Conservation (phyloP, 768 basidiomycete species). For the Termitomyces sp. region DNA sequence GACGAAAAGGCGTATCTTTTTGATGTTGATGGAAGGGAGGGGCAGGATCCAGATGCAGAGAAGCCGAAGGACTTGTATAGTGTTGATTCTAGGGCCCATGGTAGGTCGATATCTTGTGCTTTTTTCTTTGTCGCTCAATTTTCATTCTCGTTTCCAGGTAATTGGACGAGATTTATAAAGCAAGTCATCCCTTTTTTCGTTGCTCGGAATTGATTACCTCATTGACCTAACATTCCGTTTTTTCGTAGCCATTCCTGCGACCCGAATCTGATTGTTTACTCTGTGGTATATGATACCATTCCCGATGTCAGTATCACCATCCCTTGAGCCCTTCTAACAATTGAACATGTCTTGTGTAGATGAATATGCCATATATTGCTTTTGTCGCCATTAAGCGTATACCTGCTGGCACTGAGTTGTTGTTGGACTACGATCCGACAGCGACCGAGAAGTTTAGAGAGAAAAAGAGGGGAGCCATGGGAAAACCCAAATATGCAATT, state of each 20-base stretch:
- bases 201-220: not conserved
- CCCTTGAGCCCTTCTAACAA: not conserved
- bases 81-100: conserved; percentile 51
- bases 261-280: conserved; percentile 55
- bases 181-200: conserved; percentile 25
- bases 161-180: conserved; percentile 79
- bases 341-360: conserved; percentile 18
- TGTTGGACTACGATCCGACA: conserved; percentile 62
- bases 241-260: conserved; percentile 65
- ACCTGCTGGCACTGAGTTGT: conserved; percentile 50
- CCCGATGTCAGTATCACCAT: conserved; percentile 38
- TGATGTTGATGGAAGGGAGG: conserved; percentile 59
- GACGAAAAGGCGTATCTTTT: conserved; percentile 49
- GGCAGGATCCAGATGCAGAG: conserved; percentile 27
- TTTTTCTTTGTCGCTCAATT: not conserved
- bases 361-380: conserved; percentile 59
- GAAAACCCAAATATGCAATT: conserved; percentile 20
- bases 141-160: conserved; percentile 37
- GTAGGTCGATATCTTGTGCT: conserved; percentile 29
- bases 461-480: conserved; percentile 15
- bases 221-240: not conserved
- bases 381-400: conserved; percentile 52
- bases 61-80: conserved; percentile 37
- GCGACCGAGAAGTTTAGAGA: conserved; percentile 13
- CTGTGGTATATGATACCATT: conserved; percentile 61